Conservation (phyloP, 305 asterid genomes). For the Rubia tinctorum region DNA sequence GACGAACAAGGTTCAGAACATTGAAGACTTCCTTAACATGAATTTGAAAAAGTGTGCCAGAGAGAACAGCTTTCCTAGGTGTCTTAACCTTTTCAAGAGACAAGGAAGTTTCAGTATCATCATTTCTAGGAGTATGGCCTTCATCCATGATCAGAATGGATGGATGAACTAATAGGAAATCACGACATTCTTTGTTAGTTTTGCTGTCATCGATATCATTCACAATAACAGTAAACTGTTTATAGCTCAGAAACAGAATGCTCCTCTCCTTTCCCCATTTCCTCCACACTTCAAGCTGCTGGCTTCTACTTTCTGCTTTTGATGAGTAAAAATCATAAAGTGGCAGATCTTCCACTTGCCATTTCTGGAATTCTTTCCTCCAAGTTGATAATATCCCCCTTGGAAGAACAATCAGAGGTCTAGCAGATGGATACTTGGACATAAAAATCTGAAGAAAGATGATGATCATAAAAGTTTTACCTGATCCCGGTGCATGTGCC, state of each 20-base stretch:
- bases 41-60: constrained; percentile 96
- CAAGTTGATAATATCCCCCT: constrained; percentile 72
- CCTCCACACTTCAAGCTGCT: constrained; percentile 21
- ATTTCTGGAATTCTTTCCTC: constrained; percentile 67
- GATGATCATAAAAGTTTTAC: no score
- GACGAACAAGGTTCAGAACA: no score
- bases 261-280: constrained; percentile 22
- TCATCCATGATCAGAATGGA: constrained; percentile 84
- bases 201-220: constrained; percentile 51
- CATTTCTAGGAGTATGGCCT: constrained; percentile 94
- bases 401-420: constrained; percentile 79
- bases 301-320: constrained; percentile 26
- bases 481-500: constrained; percentile 21
- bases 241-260: not conserved
- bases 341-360: constrained; percentile 89
- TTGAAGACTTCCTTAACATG: constrained; percentile 23
- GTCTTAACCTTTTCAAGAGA: constrained; percentile 91
- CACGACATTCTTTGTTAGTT: constrained; percentile 55
- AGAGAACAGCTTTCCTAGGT: constrained; percentile 80
- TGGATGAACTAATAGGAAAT: constrained; percentile 62
- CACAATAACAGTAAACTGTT: constrained; percentile 33
- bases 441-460: no score
- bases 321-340: constrained; percentile 44
- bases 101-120: constrained; percentile 12
- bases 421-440: no score